Percentiles rank a stretch among this genome's conserved stretches.
Evolutionary conservation across 1,284 basidiomycete species (phyloP).

Genomic region (Coniophora puteana): DNA sequence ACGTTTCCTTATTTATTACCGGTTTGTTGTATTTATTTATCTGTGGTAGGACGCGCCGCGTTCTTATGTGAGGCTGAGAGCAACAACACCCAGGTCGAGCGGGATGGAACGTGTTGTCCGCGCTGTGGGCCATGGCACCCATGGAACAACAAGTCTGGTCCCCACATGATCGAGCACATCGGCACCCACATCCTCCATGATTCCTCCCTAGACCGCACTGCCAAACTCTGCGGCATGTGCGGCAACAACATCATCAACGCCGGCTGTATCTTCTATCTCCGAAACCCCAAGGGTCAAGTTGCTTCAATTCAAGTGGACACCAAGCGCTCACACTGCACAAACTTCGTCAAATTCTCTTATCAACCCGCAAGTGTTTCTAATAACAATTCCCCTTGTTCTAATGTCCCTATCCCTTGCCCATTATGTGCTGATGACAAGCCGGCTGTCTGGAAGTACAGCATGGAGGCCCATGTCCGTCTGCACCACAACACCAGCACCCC

Average conservation of each 20-base stretch:
- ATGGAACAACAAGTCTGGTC: not conserved
- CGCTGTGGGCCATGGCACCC: not conserved
- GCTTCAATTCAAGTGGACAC: slow-evolving; percentile 19
- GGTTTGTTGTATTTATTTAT: not conserved
- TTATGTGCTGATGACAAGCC: slow-evolving; percentile 18
- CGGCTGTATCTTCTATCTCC: not conserved
- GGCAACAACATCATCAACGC: not conserved
- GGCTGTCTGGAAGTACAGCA: slow-evolving; percentile 28
- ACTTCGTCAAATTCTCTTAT: slow-evolving; percentile 18
- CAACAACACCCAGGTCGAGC: not conserved
- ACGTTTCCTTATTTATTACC: not conserved
- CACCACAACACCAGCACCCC: too few species aligned
- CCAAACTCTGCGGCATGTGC: not conserved
- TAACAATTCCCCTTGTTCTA: slow-evolving; percentile 21
- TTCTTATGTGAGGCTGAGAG: not conserved
- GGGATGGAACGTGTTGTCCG: not conserved
- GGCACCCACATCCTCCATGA: not conserved
- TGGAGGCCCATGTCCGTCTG: slow-evolving; percentile 19
- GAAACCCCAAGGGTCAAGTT: slow-evolving; percentile 18
- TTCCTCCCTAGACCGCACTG: not conserved
- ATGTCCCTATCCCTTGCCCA: slow-evolving; percentile 26
- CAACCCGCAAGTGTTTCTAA: slow-evolving; percentile 17
- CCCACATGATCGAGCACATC: not conserved
- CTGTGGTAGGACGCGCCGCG: not conserved
- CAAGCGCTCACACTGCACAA: slow-evolving; percentile 12